Conservation (phyloP, 2,329 filamentous ascomycete species). For the Fusarium chlamydosporum region DNA sequence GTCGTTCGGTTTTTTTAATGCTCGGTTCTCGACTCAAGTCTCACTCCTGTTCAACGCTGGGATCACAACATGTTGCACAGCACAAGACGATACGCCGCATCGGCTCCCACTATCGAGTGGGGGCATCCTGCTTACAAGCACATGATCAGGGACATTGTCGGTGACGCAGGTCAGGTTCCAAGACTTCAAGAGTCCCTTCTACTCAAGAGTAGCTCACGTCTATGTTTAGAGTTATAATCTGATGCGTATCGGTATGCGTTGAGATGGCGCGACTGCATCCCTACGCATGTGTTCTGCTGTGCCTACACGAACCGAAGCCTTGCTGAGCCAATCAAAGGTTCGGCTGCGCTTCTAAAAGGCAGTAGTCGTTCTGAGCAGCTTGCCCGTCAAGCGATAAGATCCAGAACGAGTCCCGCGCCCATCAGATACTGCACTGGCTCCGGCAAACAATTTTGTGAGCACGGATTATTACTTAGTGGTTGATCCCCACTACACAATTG, state of each 20-base stretch:
- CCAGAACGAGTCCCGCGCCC: neutral
- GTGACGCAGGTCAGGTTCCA: constrained; percentile 30
- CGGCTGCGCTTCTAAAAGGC: neutral
- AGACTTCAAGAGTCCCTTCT: constrained; percentile 21
- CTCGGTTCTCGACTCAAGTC: constrained; percentile 31
- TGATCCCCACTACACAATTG: constrained; percentile 44
- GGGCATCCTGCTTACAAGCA: constrained; percentile 18
- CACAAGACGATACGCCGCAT: constrained; percentile 47
- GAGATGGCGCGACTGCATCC: constrained; percentile 1
- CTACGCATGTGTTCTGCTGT: neutral
- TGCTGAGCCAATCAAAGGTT: neutral
- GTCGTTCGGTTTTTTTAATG: constrained; percentile 25
- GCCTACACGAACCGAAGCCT: neutral
- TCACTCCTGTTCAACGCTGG: constrained; percentile 25
- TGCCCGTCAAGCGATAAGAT: neutral
- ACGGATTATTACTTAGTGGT: constrained; percentile 32
- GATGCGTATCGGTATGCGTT: constrained; percentile 7
- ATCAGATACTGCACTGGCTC: neutral
- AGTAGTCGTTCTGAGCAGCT: neutral
- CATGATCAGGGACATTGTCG: constrained; percentile 31
- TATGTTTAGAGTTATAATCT: constrained; percentile 1
- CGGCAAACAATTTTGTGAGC: constrained; percentile 4
- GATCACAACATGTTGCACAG: constrained; percentile 36
- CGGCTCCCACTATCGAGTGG: constrained; percentile 45
- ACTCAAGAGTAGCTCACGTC: constrained; percentile 7